Conservation (phyloP, 1,284 basidiomycete genomes). For the Agroathelia rolfsii region DNA sequence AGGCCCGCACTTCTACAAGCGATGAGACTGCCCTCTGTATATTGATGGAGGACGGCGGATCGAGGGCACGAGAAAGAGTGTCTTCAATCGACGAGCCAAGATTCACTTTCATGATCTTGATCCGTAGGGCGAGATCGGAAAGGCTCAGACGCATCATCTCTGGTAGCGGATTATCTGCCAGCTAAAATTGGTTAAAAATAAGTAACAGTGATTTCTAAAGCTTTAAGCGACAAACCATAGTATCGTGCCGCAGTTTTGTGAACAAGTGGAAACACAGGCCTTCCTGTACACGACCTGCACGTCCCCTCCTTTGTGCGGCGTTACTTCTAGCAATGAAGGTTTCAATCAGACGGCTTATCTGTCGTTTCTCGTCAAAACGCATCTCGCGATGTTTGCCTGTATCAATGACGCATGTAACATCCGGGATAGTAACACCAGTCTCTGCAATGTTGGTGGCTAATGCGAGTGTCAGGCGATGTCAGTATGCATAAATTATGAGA, state of each 20-base stretch:
- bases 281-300: conserved; percentile 85
- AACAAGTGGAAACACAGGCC: conserved; percentile 96
- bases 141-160: conserved; percentile 95
- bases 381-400: conserved; percentile 91
- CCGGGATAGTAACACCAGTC: conserved; percentile 96
- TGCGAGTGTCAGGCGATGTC: conserved; percentile 38
- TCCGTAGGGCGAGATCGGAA: conserved; percentile 89
- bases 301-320: conserved; percentile 85
- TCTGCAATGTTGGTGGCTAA: conserved; percentile 63
- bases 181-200: conserved; percentile 37
- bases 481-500: conserved; percentile 32
- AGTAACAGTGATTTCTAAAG: conserved; percentile 27
- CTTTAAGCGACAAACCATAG: conserved; percentile 32
- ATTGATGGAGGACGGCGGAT: conserved; percentile 83
- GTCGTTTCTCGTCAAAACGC: conserved; percentile 96
- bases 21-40: conserved; percentile 87
- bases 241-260: conserved; percentile 83
- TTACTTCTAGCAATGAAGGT: conserved; percentile 92
- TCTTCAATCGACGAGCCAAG: conserved; percentile 86
- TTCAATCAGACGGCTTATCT: conserved; percentile 88
- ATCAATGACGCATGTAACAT: conserved; percentile 97
- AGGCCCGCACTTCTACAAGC: conserved; percentile 84
- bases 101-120: conserved; percentile 94
- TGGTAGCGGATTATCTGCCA: conserved; percentile 87
- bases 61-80: conserved; percentile 79